These are phyloP conservation scores for Chaetomium fimeti DNA, from an alignment of 495 filamentous ascomycete species.

Conservation along the genomic window DNA sequence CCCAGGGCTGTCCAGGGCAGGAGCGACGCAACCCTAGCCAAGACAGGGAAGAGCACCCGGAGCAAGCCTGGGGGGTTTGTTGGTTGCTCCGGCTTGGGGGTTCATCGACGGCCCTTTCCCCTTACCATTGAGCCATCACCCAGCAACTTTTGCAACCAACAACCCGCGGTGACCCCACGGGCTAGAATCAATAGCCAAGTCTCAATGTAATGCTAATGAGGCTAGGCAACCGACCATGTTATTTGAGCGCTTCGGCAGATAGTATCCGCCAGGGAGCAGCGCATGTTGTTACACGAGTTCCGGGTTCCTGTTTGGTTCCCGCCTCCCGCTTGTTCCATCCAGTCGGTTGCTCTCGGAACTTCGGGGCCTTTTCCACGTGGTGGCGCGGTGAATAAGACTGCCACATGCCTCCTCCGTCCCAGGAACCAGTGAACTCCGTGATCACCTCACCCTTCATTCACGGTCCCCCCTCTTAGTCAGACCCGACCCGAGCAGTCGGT, in stretches of 20 bases:
- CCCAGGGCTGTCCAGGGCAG: neutral
- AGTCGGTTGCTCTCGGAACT: neutral
- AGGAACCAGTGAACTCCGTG: neutral
- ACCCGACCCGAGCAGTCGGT: neutral
- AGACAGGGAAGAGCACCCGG: too few relatives aligned
- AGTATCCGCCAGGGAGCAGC: neutral
- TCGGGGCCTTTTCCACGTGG: conserved; percentile 12
- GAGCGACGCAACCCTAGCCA: too few relatives aligned
- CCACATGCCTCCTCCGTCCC: neutral
- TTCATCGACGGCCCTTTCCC: neutral
- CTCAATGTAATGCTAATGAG: neutral
- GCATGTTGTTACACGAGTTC: too few relatives aligned
- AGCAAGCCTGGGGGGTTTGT: neutral
- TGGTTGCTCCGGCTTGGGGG: too few relatives aligned
- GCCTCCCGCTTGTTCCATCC: neutral
- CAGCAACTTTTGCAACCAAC: neutral
- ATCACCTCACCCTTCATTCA: neutral
- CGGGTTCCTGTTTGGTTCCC: too few relatives aligned
- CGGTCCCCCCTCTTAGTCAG: too few relatives aligned
- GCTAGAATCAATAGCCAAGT: neutral
- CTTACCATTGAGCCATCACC: neutral
- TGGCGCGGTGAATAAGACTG: neutral
- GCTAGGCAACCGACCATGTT: neutral
- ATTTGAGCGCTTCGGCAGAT: conserved; percentile 3
- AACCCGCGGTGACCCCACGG: neutral